Evolutionary conservation across 2,329 filamentous ascomycete genomes (phyloP), one percentile per base, ranked within the genome.

Genomic region (Xylaria sp.): DNA sequence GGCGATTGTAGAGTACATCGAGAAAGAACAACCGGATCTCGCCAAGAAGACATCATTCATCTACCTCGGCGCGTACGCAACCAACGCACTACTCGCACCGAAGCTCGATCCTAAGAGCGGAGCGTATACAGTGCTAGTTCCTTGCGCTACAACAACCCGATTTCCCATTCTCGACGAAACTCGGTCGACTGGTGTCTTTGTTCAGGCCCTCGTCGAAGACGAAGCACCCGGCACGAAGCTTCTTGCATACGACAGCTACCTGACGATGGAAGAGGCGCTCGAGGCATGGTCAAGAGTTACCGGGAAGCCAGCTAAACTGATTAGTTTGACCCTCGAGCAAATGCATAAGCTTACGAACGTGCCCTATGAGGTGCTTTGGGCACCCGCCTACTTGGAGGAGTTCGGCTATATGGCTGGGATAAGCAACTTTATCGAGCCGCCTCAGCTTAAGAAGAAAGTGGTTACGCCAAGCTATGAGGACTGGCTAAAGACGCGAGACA

Each of bases 191-290:
- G 85, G 84, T 0, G 74, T 75, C 0, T 85, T 85, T 42, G 83
- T 85, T 1, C 77, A 75, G 11, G 80, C 82, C 0, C 74, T 86
- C 27, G 50, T 85, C 3, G 78, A 82, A 39, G 75, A 80, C 24
- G 81, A 84, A 59, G 73, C 72, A 0, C 68, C 79, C 0, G 79
- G 80, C 0, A 81, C 76, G 1, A 84, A 81, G 32, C 74, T 86
- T 1, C 71, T 85, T 1, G 85, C 83, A 0, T 85, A 83, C 63
- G 80, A 85, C 56, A 79, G 77, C 55, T 77, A 79, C 55, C 56
- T 82, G 8, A 79, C 73, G 0, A 62, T 82, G 0, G 69, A 65
- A 0, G 76, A 84, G 42, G 70, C 77, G 1, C 63, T 80, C 1
- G 75, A 79, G 0, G 56, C 73, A 0, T 85, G 82, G 80, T 74